A percentile compares a stretch with the other conserved stretches of the same genome.
Evolutionary conservation across 768 basidiomycete species (phyloP).

Genomic region (Dendrothele bispora): DNA sequence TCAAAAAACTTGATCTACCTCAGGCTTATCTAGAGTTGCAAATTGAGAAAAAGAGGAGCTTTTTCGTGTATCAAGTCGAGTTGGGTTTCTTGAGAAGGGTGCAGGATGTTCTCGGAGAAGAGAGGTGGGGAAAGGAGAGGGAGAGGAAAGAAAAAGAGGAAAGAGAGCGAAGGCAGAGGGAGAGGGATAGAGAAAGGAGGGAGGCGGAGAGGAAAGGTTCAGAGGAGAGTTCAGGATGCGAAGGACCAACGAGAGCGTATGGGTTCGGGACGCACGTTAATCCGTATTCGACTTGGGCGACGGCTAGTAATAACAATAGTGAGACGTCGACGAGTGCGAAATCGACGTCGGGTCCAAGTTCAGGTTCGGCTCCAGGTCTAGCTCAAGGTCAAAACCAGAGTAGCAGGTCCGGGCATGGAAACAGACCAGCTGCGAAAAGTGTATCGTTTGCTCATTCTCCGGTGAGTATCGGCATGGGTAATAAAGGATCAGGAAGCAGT

Average conservation of each 20-base stretch:
- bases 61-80: constrained; percentile 90
- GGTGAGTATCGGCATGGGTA: not conserved
- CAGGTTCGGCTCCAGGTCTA: no score
- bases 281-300: not conserved
- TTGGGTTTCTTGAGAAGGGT: constrained; percentile 68
- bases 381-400: constrained; percentile 23
- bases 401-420: no score
- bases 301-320: not conserved
- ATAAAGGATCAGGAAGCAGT: no score
- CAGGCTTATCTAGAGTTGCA: constrained; percentile 94
- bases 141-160: constrained; percentile 27
- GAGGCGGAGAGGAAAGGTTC: constrained; percentile 22
- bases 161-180: constrained; percentile 28
- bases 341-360: no score
- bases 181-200: constrained; percentile 28
- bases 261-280: no score
- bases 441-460: constrained; percentile 3
- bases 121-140: constrained; percentile 23
- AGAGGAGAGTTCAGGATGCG: constrained; percentile 18
- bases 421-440: constrained; percentile 1
- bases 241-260: constrained; percentile 6
- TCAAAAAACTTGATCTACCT: constrained; percentile 64
- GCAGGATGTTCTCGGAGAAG: constrained; percentile 51
- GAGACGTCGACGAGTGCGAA: no score
- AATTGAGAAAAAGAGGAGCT: constrained; percentile 72